These are phyloP conservation scores for Camellia sinensis DNA, from an alignment of 148 eudicot genomes.

Conservation along the genomic window DNA sequence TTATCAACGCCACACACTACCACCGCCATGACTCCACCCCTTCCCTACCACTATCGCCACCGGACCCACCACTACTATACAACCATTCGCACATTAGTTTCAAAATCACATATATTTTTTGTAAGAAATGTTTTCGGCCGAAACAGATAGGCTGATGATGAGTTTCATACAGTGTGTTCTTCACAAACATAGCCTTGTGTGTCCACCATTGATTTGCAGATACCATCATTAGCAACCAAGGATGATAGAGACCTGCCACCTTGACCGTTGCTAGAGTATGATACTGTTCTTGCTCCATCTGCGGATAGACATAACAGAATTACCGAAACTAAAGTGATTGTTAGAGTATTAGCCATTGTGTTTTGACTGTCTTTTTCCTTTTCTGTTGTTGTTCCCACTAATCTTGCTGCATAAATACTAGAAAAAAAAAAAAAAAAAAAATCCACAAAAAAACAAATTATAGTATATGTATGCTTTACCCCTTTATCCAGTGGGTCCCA, in stretches of 20 bases:
- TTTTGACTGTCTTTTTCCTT: not conserved
- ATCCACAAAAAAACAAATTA: no score
- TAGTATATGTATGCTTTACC: no score
- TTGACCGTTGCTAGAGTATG: not conserved
- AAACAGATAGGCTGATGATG: no score
- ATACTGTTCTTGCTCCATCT: conserved; percentile 33
- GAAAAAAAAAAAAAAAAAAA: not conserved
- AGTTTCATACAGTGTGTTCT: conserved; percentile 37
- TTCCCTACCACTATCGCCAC: no score
- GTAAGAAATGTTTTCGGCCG: no score
- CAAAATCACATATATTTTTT: no score
- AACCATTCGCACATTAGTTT: no score
- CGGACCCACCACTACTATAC: no score
- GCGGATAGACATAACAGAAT: conserved; percentile 28
- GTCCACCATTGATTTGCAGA: conserved; percentile 35
- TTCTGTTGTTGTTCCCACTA: not conserved
- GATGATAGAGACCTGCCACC: not conserved
- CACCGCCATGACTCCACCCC: no score
- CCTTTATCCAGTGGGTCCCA: no score
- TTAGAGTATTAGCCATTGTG: conserved; percentile 12
- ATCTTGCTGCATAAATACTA: conserved; percentile 5
- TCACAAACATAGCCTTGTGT: conserved; percentile 39
- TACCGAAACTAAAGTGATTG: conserved; percentile 12
- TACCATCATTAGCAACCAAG: conserved; percentile 7
- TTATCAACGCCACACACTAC: no score